Base-by-base conservation (phyloP, 164 flowering plant genomes). In the Aristolochia contorta region DNA sequence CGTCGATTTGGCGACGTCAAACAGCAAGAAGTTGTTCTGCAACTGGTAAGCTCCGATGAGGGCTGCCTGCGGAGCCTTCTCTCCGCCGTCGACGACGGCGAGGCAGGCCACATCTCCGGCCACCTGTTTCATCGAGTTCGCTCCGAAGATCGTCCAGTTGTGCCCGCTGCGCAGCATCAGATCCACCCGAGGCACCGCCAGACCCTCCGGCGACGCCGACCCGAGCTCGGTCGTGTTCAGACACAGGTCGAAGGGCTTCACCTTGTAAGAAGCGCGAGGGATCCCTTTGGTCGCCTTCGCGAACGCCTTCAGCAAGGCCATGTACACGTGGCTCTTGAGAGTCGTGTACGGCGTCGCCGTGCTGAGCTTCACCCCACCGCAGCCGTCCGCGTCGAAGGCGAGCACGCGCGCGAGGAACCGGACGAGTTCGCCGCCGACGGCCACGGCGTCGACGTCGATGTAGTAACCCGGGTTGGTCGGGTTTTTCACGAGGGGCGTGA, bases 51-150 rank as follows among this genome's bases (percentile, higher is more conserved):
- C 58, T 1, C 82, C 78, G 16, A 76, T 69, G 21, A 76, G 72
- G 12, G 63, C 65, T 0, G 69, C 61, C 19, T 64, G 51, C 20
- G 63, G 59, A 3, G 69, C 66, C 18, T 15, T 72, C 60, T 19
- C 18, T 19, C 82, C 82, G 9, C 77, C 79, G 57, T 78, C 74
- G 1, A 73, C 54, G 27, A 75, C 65, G 14, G 79, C 79, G 7
- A 76, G 52, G 52, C 82, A 76, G 1, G 71, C 69, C 41, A 66
- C 68, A 25, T 69, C 63, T 4, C 65, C 37, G 0, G 65, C 51
- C 4, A 75, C 69, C 19, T 56, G 67, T 32, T 54, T 61, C 77
- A 77, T 66, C 9, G 74, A 72, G 53, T 76, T 79, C 0, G 66
- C 64, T 12, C 78, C 78, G 19, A 67, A 72, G 4, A 75, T 71